These are phyloP conservation scores for Tricholoma bakamatsutake DNA, from an alignment of 768 basidiomycete genomes.

Conservation along the genomic window DNA sequence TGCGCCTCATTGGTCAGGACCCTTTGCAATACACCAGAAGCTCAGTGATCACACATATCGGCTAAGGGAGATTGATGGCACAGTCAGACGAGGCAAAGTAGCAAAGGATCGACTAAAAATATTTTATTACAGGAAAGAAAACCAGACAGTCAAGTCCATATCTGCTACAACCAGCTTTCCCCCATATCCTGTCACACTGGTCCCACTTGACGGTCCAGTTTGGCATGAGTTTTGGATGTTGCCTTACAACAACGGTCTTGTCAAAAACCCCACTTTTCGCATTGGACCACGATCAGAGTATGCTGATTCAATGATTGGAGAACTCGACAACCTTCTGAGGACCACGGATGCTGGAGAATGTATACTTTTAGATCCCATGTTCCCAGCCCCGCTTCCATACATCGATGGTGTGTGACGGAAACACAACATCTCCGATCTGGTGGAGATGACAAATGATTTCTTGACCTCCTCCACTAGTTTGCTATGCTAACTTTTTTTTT, in stretches of 20 bases:
- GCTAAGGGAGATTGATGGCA: constrained; percentile 13
- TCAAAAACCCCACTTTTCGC: not conserved
- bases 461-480: too few species aligned
- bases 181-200: not conserved
- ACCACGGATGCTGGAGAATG: too few species aligned
- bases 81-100: constrained; percentile 11
- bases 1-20: constrained; percentile 22
- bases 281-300: not conserved
- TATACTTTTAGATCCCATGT: too few species aligned
- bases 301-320: too few species aligned
- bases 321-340: too few species aligned
- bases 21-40: constrained; percentile 19
- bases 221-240: not conserved
- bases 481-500: too few species aligned
- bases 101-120: constrained; percentile 9
- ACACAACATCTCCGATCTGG: too few species aligned
- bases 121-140: constrained; percentile 5
- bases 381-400: too few species aligned
- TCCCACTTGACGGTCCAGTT: not conserved
- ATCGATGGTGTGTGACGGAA: too few species aligned
- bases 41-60: constrained; percentile 5
- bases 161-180: too few species aligned
- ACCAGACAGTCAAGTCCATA: constrained; percentile 14
- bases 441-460: too few species aligned
- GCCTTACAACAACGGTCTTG: not conserved